These are phyloP conservation scores for Pascua guehoae DNA, from an alignment of 1,284 basidiomycete species.

Conservation along the genomic window DNA sequence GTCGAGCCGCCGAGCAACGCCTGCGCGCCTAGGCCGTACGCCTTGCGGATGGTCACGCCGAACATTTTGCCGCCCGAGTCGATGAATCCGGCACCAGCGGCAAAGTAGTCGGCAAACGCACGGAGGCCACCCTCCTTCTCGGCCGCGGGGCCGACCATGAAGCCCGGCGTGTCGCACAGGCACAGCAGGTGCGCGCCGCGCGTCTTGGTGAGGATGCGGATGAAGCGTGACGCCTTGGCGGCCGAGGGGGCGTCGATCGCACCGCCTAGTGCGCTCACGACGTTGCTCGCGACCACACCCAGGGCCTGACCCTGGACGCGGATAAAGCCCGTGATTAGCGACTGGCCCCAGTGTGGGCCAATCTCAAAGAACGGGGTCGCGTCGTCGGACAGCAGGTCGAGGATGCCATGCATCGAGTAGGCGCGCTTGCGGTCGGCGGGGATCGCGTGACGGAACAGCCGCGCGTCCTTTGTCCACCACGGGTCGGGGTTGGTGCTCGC, in stretches of 20 bases:
- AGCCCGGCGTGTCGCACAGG: constrained; percentile 21
- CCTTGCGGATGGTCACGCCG: constrained; percentile 19
- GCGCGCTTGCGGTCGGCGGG: constrained; percentile 18
- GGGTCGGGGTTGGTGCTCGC: neutral
- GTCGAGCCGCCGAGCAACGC: constrained; percentile 18
- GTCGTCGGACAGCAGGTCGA: constrained; percentile 18
- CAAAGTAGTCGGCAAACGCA: constrained; percentile 18
- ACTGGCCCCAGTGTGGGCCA: constrained; percentile 16
- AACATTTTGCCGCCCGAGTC: constrained; percentile 17
- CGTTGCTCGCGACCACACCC: constrained; percentile 16
- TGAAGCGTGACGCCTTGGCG: constrained; percentile 17
- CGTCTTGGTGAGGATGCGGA: constrained; percentile 19
- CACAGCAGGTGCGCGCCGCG: constrained; percentile 11
- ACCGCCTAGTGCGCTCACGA: constrained; percentile 15
- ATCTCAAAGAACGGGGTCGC: constrained; percentile 19
- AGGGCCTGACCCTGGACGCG: constrained; percentile 16
- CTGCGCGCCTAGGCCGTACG: constrained; percentile 21
- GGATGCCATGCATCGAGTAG: constrained; percentile 17
- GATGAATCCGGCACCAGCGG: constrained; percentile 11
- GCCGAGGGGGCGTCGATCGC: constrained; percentile 15
- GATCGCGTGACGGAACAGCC: constrained; percentile 19
- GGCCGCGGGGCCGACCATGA: constrained; percentile 19
- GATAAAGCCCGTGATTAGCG: constrained; percentile 19
- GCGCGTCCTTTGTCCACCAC: constrained; percentile 7
- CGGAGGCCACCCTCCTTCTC: constrained; percentile 18